Percentiles rank a stretch among this genome's conserved stretches.
Evolutionary conservation across 2,329 filamentous ascomycete species (phyloP).

Genomic region (Trichoderma simmonsii): DNA sequence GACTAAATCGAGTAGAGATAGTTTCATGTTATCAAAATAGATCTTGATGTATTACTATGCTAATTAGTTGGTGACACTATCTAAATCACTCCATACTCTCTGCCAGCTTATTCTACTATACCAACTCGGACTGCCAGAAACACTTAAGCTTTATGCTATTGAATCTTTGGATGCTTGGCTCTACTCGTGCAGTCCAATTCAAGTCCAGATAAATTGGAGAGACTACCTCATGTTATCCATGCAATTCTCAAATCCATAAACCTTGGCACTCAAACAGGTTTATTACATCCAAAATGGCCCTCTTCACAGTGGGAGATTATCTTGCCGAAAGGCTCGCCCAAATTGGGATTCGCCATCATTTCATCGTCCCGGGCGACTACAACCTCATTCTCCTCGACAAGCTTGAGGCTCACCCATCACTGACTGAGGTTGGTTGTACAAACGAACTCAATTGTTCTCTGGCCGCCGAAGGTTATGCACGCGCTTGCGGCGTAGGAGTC

Average conservation of each 20-base stretch:
- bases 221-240: not conserved
- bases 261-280: not conserved
- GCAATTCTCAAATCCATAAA: not conserved
- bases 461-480: not conserved
- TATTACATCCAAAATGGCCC: not conserved
- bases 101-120: not conserved
- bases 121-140: no score
- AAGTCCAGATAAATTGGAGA: no score
- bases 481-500: not conserved
- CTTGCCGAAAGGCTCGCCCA: not conserved
- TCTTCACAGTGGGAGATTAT: not conserved
- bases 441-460: not conserved
- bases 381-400: conserved; percentile 3
- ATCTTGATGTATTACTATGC: not conserved
- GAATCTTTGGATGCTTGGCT: not conserved
- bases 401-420: not conserved
- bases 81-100: not conserved
- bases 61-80: not conserved
- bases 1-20: not conserved
- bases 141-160: not conserved
- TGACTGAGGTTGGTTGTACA: not conserved
- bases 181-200: not conserved
- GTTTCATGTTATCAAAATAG: not conserved
- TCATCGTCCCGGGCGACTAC: not conserved
- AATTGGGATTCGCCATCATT: not conserved